Conservation (phyloP, 257 asterid species). For the Nicotiana tabacum region DNA sequence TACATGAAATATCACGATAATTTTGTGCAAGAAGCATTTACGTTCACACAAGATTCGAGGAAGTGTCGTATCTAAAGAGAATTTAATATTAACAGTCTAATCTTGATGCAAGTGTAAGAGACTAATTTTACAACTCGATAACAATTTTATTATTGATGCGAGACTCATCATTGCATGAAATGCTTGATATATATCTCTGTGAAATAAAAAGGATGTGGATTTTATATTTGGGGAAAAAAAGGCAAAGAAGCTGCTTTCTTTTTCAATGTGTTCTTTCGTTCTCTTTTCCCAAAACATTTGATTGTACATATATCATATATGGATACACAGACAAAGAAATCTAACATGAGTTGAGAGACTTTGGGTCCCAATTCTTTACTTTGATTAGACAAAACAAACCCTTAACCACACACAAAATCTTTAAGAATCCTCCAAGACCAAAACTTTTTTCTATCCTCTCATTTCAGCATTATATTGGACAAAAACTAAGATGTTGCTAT, state of each 20-base stretch:
- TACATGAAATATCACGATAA: no score
- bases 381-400: constrained; percentile 20
- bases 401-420: constrained; percentile 9
- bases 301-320: not conserved
- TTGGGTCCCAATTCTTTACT: constrained; percentile 15
- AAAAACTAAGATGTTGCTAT: not conserved
- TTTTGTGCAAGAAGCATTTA: no score
- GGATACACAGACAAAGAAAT: constrained; percentile 25
- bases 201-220: not conserved
- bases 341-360: constrained; percentile 8
- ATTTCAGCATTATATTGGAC: not conserved
- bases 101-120: no score
- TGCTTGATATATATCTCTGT: not conserved
- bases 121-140: no score
- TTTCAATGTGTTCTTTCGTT: not conserved
- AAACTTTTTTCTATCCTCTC: not conserved
- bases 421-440: not conserved
- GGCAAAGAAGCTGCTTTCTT: not conserved
- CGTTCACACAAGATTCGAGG: no score
- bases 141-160: no score
- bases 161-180: not conserved
- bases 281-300: not conserved
- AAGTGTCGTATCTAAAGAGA: no score
- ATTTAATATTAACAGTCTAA: no score
- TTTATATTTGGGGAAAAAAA: not conserved